Conservation (phyloP, 192 early-diverging fungal species). For the Mortierella claussenii region DNA sequence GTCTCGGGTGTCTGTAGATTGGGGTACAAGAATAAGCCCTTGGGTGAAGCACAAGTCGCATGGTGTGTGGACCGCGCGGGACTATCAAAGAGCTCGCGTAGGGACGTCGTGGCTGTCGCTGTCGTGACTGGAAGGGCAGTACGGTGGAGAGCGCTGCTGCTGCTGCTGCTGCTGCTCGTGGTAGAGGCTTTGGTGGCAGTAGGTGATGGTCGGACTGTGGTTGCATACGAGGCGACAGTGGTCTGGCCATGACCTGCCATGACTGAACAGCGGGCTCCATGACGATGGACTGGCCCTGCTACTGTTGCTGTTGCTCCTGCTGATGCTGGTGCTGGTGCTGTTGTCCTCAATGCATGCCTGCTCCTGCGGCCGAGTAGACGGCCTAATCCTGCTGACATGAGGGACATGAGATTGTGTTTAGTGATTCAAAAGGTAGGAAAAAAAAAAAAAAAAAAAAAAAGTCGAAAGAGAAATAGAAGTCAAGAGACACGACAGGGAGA, state of each 20-base stretch:
- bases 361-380: conserved; percentile 28
- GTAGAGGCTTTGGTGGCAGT: too few relatives aligned
- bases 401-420: background rate
- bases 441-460: background rate
- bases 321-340: background rate
- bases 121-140: too few relatives aligned
- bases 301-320: too few relatives aligned
- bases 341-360: conserved; percentile 14
- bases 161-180: background rate
- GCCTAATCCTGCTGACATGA: conserved; percentile 36
- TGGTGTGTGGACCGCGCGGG: conserved; percentile 10
- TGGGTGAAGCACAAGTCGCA: conserved; percentile 7
- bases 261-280: too few relatives aligned
- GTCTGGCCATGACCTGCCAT: too few relatives aligned
- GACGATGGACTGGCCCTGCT: too few relatives aligned
- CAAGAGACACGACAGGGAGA: too few relatives aligned
- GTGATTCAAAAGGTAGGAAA: background rate
- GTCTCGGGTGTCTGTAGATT: conserved; percentile 52
- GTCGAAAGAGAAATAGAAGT: background rate
- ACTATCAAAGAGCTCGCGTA: conserved; percentile 45
- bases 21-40: conserved; percentile 58
- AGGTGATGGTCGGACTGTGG: too few relatives aligned
- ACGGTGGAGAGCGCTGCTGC: background rate
- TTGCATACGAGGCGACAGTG: too few relatives aligned
- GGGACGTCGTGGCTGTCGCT: conserved; percentile 6